These are phyloP conservation scores for Funneliformis caledonium DNA, from an alignment of 371 early-diverging fungal genomes.

Conservation along the genomic window DNA sequence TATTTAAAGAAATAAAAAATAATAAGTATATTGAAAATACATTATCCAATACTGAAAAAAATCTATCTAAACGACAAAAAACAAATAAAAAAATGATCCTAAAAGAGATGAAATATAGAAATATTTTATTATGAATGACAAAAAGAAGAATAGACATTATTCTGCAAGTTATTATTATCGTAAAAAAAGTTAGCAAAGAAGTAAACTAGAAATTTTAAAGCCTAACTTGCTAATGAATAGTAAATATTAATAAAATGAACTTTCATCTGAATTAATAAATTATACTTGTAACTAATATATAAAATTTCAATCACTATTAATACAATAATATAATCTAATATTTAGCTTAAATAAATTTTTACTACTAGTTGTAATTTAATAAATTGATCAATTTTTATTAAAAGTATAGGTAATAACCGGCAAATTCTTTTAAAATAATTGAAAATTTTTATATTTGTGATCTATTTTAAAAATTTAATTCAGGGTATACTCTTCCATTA, in stretches of 20 bases:
- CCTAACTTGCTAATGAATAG: neutral
- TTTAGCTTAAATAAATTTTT: too few species aligned
- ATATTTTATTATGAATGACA: too few species aligned
- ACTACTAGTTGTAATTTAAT: neutral
- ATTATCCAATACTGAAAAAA: too few species aligned
- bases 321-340: too few species aligned
- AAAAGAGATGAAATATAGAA: too few species aligned
- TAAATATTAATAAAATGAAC: neutral
- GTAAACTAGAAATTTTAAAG: neutral
- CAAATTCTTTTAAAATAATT: neutral
- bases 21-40: too few species aligned
- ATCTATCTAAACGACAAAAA: too few species aligned
- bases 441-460: too few species aligned
- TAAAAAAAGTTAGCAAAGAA: neutral
- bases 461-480: neutral
- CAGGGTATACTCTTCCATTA: neutral
- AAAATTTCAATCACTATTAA: neutral
- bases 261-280: neutral
- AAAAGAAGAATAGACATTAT: too few species aligned
- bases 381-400: neutral
- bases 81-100: too few species aligned
- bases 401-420: neutral
- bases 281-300: neutral
- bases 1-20: too few species aligned
- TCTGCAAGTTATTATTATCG: neutral